Base-by-base conservation (phyloP, 768 basidiomycete species). In the Boletus sp. region DNA sequence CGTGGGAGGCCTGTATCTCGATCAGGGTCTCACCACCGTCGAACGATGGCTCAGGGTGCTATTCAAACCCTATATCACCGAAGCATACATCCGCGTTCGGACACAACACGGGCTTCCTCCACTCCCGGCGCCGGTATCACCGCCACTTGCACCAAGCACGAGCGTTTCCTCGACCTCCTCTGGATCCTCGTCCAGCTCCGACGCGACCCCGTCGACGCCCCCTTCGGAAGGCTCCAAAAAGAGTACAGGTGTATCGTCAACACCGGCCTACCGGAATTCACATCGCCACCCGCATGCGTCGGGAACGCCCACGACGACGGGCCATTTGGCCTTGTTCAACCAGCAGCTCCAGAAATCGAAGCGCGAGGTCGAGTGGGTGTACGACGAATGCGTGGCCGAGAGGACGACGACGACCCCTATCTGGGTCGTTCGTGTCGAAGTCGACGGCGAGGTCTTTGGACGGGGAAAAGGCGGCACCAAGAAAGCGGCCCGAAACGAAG, bases 301-400 rank as follows among this genome's bases (percentile, higher is more conserved):
- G 15, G 63, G 66, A 29, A 67, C 67, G 40, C 55, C 70, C 30
- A 65, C 73, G 12, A 75, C 68, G 47, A 71, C 73, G 33, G 90
- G 90, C 5, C 86, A 92, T 66, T 81, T 92, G 11, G 86, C 87
- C 37, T 72, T 92, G 52, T 91, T 92, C 78, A 92, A 92, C 67
- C 90, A 92, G 73, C 76, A 81, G 55, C 68, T 92, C 53, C 85
- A 88, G 71, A 87, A 82, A 71, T 62, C 67, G 29, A 77, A 76
- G 64, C 77, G 76, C 51, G 65, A 71, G 50, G 79, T 92, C 58
- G 89, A 92, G 71, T 92, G 90, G 90, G 71, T 81, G 11, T 90
- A 86, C 65, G 74, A 78, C 29, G 82, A 83, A 28, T 69, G 71
- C n/a, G 68, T 61, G 14, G 71, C 73, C 41, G 72, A 77, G 50